These are phyloP conservation scores for Pseudophaeomoniella oleicola DNA, from an alignment of 2,329 filamentous ascomycete genomes.

Conservation along the genomic window DNA sequence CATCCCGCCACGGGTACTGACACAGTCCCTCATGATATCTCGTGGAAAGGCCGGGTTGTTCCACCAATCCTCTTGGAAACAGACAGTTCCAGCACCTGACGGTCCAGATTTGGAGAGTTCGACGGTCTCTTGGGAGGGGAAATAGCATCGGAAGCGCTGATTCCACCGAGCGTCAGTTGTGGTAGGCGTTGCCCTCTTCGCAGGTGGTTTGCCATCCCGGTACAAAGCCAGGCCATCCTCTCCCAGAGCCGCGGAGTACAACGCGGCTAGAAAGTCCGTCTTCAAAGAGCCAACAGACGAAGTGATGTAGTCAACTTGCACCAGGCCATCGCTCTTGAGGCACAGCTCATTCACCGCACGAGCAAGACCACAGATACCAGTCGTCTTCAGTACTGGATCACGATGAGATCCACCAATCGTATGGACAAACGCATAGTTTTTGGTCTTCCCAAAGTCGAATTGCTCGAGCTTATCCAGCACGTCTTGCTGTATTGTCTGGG, in stretches of 20 bases:
- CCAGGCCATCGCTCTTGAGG: conserved; percentile 35
- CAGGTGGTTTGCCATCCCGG: conserved; percentile 8
- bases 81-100: conserved; percentile 65
- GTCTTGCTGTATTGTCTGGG: conserved; percentile 48
- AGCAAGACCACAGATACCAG: conserved; percentile 63
- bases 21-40: conserved; percentile 57
- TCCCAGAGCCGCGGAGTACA: conserved; percentile 47
- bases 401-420: conserved; percentile 51
- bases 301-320: conserved; percentile 32
- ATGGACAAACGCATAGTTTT: conserved; percentile 65
- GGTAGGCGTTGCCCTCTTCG: conserved; percentile 25
- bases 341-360: conserved; percentile 50
- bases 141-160: conserved; percentile 58
- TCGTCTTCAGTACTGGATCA: conserved; percentile 32
- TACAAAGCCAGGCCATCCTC: conserved; percentile 31
- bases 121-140: conserved; percentile 62
- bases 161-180: conserved; percentile 26
- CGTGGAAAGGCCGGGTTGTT: conserved; percentile 52
- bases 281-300: conserved; percentile 72
- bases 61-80: conserved; percentile 61
- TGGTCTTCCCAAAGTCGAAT: conserved; percentile 71
- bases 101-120: conserved; percentile 47
- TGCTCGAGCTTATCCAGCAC: conserved; percentile 54
- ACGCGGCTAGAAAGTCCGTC: conserved; percentile 45
- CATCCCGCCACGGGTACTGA: conserved; percentile 53